Evolutionary conservation across 2,329 filamentous ascomycete species (phyloP), one percentile per base, ranked within the genome.

Genomic region (Acrocalymma vagum): DNA sequence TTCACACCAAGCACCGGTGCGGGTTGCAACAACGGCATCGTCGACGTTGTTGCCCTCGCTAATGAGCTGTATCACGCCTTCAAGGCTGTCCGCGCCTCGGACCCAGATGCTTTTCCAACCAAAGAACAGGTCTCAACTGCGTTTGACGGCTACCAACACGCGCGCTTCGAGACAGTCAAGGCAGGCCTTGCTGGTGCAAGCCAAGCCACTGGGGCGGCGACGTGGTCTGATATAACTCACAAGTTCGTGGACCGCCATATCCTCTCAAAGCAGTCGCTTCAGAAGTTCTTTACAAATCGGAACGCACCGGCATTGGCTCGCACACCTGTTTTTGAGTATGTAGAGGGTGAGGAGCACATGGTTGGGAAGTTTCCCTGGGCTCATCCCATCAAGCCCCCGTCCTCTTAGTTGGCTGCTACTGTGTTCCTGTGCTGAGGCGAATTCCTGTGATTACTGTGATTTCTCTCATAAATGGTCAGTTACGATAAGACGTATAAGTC

Each of bases 1-100:
- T 30, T 44, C 16, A 39, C 42, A 6, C 36, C 45, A 13, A 63
- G 47, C 3, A 20, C 38, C 1, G 49, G 33, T 3, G 58, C 58
- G 2, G 58, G 59, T 6, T 44, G 17, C 27, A 58, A 41, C 24
- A 18, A 10, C 3, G 38, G 28, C 18, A 28, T 41, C 7, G 38
- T 33, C 6, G 24, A 20, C 11, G 38, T 30, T 6, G 38, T 35
- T 11, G 11, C n/a, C 5, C 15, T 41, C 23, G 33, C n/a, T n/a
- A 32, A 32, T 18, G 20, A 32, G 20, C 14, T 32, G 4, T 18
- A 32, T 11, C 15, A 32, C 6, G 10, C 20, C 18, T 32, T 32
- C 15, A 17, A 14, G 15, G 11, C 11, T 9, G 29, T 18, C 6
- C 20, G 14, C 5, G 16, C 29, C 20, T 3, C 15, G 3, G 13